Conservation (phyloP, 23 red algal species). For the Gracilaria vermiculophylla region DNA sequence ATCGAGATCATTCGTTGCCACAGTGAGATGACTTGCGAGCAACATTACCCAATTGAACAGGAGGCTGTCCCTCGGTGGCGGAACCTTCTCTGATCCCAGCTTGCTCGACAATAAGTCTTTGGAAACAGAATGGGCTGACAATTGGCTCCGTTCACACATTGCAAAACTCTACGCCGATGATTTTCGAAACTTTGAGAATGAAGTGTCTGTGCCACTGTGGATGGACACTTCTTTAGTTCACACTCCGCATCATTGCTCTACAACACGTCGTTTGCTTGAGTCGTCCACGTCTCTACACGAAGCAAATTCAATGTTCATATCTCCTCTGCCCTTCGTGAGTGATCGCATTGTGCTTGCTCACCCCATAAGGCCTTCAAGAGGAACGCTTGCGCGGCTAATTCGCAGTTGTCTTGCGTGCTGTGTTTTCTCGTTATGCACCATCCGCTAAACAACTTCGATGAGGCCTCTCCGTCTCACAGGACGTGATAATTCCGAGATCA, state of each 20-base stretch:
- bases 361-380: constrained; percentile 74
- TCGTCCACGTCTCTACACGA: constrained; percentile 32
- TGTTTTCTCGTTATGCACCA: too few species aligned
- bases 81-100: background rate
- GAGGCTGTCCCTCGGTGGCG: background rate
- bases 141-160: background rate
- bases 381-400: constrained; percentile 63
- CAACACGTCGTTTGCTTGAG: background rate
- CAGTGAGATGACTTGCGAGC: background rate
- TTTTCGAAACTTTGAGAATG: background rate
- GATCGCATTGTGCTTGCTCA: constrained; percentile 80
- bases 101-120: background rate
- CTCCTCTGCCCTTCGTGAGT: constrained; percentile 55
- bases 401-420: background rate
- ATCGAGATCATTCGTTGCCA: background rate
- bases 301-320: constrained; percentile 31
- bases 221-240: background rate
- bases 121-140: background rate
- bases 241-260: constrained; percentile 1
- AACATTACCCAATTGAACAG: background rate
- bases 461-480: too few species aligned
- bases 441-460: too few species aligned
- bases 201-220: too few species aligned
- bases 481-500: too few species aligned
- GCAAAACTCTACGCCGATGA: constrained; percentile 1